Evolutionary conservation across 345 rosid genomes (phyloP).

Genomic region (Xanthoceras sorbifolium): DNA sequence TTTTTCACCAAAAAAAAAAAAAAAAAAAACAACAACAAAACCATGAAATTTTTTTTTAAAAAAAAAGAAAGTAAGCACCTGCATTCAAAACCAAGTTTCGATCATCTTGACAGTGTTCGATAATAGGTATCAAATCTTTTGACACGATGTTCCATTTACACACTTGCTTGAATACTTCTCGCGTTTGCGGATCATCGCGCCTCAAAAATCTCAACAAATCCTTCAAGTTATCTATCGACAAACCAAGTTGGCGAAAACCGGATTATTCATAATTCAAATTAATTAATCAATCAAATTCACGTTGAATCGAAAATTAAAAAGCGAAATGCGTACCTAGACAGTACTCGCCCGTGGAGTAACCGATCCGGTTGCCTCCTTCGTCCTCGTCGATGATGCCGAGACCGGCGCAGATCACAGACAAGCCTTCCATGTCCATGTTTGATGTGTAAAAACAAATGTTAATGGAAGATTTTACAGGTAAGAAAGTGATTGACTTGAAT

Average conservation of each 20-base stretch:
- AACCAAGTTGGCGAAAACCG: neutral
- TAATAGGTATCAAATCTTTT: conserved; percentile 84
- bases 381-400: conserved; percentile 65
- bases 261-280: too few relatives aligned
- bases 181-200: conserved; percentile 80
- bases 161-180: conserved; percentile 85
- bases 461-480: neutral
- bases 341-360: conserved; percentile 60
- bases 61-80: conserved; percentile 38
- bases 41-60: neutral
- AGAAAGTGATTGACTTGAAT: neutral
- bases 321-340: conserved; percentile 51
- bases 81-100: conserved; percentile 69
- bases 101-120: conserved; percentile 66
- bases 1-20: neutral
- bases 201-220: conserved; percentile 80
- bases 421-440: conserved; percentile 57
- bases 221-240: conserved; percentile 60
- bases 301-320: neutral
- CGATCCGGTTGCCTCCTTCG: conserved; percentile 44
- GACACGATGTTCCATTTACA: conserved; percentile 83
- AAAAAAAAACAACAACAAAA: neutral
- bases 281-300: neutral
- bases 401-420: conserved; percentile 69
- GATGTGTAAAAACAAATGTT: neutral